These are phyloP conservation scores for Talaromyces atroroseus DNA, from an alignment of 2,329 filamentous ascomycete genomes.

Conservation along the genomic window DNA sequence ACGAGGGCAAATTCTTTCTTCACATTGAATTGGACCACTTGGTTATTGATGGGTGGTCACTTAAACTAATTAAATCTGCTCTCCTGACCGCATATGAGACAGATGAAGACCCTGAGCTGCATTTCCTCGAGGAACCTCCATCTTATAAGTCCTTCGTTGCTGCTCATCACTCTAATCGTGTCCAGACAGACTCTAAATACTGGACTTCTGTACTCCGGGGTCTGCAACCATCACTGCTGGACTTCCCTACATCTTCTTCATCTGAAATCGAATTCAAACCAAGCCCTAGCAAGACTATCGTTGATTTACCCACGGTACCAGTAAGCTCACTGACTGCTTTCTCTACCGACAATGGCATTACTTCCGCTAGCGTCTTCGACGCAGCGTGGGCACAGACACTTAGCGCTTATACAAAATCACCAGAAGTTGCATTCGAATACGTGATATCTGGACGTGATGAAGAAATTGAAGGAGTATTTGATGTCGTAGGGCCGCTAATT, in stretches of 20 bases:
- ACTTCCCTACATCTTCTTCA: background rate
- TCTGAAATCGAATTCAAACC: background rate
- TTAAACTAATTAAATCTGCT: background rate
- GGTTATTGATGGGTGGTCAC: background rate
- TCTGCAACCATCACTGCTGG: background rate
- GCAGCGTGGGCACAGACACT: slow-evolving; percentile 38
- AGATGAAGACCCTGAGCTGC: background rate
- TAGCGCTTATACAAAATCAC: slow-evolving; percentile 28
- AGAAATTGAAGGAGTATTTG: slow-evolving; percentile 26
- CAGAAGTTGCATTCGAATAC: slow-evolving; percentile 38
- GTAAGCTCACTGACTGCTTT: background rate
- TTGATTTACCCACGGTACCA: background rate
- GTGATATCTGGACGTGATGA: slow-evolving; percentile 37
- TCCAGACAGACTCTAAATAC: background rate
- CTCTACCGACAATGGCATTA: background rate
- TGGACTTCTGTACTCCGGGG: background rate
- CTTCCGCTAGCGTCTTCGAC: slow-evolving; percentile 29
- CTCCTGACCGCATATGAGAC: background rate
- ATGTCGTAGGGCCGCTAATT: slow-evolving; percentile 33
- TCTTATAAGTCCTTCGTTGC: background rate
- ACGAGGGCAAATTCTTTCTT: background rate
- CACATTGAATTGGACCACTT: background rate
- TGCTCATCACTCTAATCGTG: background rate
- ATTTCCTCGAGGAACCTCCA: background rate
- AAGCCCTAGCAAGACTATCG: background rate